phyloP scores from a whole-genome alignment of 345 rosid species.

The Aquilaria sinensis region DNA sequence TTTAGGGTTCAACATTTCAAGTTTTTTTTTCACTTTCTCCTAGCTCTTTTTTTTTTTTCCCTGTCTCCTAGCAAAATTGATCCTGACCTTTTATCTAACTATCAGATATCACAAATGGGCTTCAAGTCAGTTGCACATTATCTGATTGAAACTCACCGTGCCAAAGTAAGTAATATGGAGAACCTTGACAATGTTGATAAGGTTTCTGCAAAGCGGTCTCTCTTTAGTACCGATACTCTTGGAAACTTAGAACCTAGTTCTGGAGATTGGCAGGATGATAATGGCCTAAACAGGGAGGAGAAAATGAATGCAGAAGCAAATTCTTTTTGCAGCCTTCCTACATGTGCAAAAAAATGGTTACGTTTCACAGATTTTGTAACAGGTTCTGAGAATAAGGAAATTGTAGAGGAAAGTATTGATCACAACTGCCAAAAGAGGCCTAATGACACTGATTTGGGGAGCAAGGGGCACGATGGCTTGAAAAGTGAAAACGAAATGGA shows the following conservation, averaged over 20 bases:
- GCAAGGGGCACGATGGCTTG: slow-evolving; percentile 6
- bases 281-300: slow-evolving; percentile 14
- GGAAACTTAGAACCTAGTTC: slow-evolving; percentile 13
- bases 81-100: slow-evolving; percentile 14
- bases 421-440: slow-evolving; percentile 2
- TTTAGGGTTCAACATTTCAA: background rate
- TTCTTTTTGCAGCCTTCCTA: slow-evolving; percentile 17
- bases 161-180: slow-evolving; percentile 24
- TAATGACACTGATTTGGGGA: slow-evolving; percentile 11
- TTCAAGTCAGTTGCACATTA: slow-evolving; percentile 95
- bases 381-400: slow-evolving; percentile 4
- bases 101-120: slow-evolving; percentile 58
- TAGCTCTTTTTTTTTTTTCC: background rate
- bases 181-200: slow-evolving; percentile 24
- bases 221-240: slow-evolving; percentile 18
- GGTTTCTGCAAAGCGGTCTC: slow-evolving; percentile 55
- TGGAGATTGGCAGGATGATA: slow-evolving; percentile 15
- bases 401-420: slow-evolving; percentile 10
- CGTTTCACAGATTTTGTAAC: slow-evolving; percentile 25
- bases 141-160: slow-evolving; percentile 55
- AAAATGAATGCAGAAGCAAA: slow-evolving; percentile 10
- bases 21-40: background rate
- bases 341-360: slow-evolving; percentile 32
- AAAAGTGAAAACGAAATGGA: slow-evolving; percentile 15
- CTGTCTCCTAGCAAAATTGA: background rate